Evolutionary conservation across 2,329 filamentous ascomycete genomes (phyloP), one percentile per base, ranked within the genome.

Genomic region (Thelonectria olida): DNA sequence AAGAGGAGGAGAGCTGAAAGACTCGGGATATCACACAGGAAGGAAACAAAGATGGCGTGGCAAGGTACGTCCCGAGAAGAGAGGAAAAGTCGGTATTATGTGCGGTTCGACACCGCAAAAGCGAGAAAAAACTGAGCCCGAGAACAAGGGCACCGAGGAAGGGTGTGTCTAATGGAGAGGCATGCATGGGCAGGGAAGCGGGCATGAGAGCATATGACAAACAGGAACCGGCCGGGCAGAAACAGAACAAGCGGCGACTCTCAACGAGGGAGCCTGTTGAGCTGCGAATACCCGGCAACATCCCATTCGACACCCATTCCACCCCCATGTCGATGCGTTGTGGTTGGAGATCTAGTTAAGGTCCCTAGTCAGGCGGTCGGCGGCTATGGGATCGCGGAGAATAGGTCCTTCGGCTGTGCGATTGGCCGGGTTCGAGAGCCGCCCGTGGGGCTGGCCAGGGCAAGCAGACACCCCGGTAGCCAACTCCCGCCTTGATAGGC

Each of bases 401-500:
- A 47, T 58, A 19, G 34, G 50, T 44, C 54, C 58, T 23, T 45
- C 51, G 27, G 52, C 38, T 39, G 42, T 64, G 49, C 60, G 60
- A 67, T 71, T 71, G 69, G 69, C n/a, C 62, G 47, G 22, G 7
- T 9, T 28, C 20, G 19, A 42, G 54, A 63, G 45, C 60, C 62
- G 62, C 65, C 61, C 56, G 53, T 39, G 38, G 7, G 36, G 36
- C 47, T 58, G 68, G 27, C 66, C 68, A 45, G 48, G 49, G 52
- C 50, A 53, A 25, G n/a, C n/a, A n/a, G n/a, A n/a, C n/a, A n/a
- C 59, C 51, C 57, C 36, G 27, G 38, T 47, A 20, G 38, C 25
- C 42, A 68, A 67, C 59, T 63, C 55, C 63, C 50, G 58, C 27
- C 54, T 61, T 71, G 70, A 72, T 72, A 69, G 70, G 70, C 58